These are phyloP conservation scores for Hanseniaspora mollemarum DNA, from an alignment of 805 yeast genomes.

Conservation along the genomic window DNA sequence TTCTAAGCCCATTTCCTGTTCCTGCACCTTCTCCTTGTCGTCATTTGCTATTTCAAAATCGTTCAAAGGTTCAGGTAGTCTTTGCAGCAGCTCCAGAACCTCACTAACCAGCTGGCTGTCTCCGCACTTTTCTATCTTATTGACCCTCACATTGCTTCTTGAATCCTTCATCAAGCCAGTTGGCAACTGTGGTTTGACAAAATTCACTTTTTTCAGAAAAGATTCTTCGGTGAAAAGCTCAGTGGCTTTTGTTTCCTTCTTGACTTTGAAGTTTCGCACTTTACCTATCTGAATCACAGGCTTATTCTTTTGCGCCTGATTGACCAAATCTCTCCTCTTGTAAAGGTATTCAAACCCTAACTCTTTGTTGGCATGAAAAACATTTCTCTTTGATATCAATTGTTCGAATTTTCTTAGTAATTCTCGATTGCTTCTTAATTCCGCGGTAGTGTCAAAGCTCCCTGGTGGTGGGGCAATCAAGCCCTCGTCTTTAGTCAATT, in stretches of 20 bases:
- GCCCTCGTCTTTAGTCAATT: not conserved
- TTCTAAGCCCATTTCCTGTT: too few relatives aligned
- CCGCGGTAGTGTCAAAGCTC: conserved; percentile 20
- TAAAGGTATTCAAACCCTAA: conserved; percentile 8
- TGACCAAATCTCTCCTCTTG: conserved; percentile 7
- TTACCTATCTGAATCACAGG: conserved; percentile 6
- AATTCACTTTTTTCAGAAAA: conserved; percentile 11
- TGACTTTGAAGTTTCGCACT: conserved; percentile 4
- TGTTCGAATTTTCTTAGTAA: conserved; percentile 18
- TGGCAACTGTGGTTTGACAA: conserved; percentile 4
- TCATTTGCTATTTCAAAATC: conserved; percentile 35
- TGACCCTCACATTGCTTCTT: not conserved
- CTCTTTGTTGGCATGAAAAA: conserved; percentile 7
- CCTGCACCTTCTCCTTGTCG: not conserved
- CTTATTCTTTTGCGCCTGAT: conserved; percentile 17
- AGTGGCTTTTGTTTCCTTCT: not conserved
- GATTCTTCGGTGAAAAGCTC: not conserved
- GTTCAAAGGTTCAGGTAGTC: conserved; percentile 36
- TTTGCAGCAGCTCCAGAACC: conserved; percentile 23
- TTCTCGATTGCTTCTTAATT: conserved; percentile 26
- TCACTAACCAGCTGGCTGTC: not conserved
- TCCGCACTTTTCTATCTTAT: not conserved
- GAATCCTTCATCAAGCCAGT: conserved; percentile 4
- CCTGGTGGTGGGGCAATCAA: conserved; percentile 7
- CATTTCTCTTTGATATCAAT: conserved; percentile 1